Evolutionary conservation across 225 moss, liverwort and hornwort genomes (phyloP).

Genomic region (Straminergon stramineum): DNA sequence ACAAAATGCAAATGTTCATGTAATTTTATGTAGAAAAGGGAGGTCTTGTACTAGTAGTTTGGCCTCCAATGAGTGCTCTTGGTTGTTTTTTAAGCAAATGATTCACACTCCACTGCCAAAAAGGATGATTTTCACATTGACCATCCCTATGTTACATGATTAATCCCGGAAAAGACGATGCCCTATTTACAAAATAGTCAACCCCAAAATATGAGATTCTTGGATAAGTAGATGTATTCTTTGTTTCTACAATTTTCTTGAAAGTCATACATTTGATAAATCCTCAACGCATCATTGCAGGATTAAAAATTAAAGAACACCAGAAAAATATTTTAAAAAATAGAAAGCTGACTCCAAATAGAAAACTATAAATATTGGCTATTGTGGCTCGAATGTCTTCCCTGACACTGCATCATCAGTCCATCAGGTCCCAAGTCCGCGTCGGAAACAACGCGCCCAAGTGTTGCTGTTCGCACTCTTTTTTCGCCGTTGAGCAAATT

Average conservation of each 20-base stretch:
- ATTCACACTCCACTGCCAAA: too few species aligned
- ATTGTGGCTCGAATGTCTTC: not conserved
- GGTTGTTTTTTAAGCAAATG: too few species aligned
- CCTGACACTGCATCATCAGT: not conserved
- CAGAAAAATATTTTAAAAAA: accelerated
- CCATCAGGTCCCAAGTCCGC: not conserved
- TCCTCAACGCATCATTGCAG: too few species aligned
- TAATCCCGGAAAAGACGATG: accelerated
- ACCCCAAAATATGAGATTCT: not conserved
- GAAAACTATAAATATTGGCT: not conserved
- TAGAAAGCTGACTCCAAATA: not conserved
- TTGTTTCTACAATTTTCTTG: not conserved
- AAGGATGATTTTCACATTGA: too few species aligned
- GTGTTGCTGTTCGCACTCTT: not conserved
- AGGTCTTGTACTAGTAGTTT: too few species aligned
- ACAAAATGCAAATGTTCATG: too few species aligned
- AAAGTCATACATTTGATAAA: not conserved
- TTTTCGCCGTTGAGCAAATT: not conserved
- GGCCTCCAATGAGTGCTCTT: too few species aligned
- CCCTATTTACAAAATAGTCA: too few species aligned
- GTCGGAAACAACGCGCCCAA: not conserved
- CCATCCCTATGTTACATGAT: accelerated
- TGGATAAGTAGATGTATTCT: not conserved
- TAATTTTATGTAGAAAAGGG: too few species aligned
- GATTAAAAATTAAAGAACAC: too few species aligned